Evolutionary conservation across 306 rosid genomes (phyloP), one percentile per base, ranked within the genome.

Genomic region (Herpetospermum pedunculosum): DNA sequence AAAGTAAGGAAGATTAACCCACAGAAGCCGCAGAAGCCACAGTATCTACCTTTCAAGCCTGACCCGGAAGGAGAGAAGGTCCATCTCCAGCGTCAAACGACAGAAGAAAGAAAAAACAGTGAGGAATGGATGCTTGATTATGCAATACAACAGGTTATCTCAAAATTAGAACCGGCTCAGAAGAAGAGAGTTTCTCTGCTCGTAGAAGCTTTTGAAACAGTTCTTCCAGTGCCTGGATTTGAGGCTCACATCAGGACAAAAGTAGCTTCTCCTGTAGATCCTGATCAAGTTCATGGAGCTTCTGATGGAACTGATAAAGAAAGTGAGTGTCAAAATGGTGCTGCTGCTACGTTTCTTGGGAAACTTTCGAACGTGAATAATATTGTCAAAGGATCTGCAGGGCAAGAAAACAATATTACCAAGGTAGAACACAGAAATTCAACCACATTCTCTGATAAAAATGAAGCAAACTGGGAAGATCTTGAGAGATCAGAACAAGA

Each of bases 41-140:
- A 55, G 35, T 70, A 29, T 77, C 82, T 81, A 44, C 80, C 90
- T 8, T 64, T 80, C 57, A 85, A 84, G 72, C 78, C 80, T 21
- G 78, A 76, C 18, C 78, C 67, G 3, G 91, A 84, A 72, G 86
- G 83, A 28, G 96, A 85, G 69, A 87, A 80, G 54, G 85, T 88
- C 76, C 62, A 40, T 77, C 90, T 91, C 44, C 86, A 81, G 82
- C 89, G n/a, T 75, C 90, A 79, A 78, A 83, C 72, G 41, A 74
- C 76, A 1, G 92, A 85, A 50, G 84, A 87, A 77, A 83, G 71
- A 35, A 89, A 81, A 62, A 88, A 84, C 48, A 77, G 83, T 4
- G 97, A 91, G 83, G 95, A 94, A 78, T 94, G 97, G 96, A 91
- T 91, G 96, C 91, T 94, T 65, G 96, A 94, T 78, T 74, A 79